Conservation (phyloP, 331 rosid genomes). For the Malus hybrid region DNA sequence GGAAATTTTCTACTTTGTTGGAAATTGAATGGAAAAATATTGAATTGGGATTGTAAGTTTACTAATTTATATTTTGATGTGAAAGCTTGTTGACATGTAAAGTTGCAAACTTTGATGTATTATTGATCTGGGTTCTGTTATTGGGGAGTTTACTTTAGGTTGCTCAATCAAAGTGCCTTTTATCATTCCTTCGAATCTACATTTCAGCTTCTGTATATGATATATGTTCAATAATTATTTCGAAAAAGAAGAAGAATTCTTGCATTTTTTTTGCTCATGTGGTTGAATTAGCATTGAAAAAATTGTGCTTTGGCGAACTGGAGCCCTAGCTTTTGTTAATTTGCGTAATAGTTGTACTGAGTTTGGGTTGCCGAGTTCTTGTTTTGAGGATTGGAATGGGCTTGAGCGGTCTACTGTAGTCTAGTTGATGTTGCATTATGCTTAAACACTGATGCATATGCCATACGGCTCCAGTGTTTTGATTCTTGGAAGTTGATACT, state of each 20-base stretch:
- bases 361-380: neutral
- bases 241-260: neutral
- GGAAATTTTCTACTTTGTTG: neutral
- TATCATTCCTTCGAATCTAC: neutral
- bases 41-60: neutral
- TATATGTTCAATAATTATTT: neutral
- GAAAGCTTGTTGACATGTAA: neutral
- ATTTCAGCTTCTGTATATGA: neutral
- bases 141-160: neutral
- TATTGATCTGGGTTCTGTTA: constrained; percentile 10
- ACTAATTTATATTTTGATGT: neutral
- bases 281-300: neutral
- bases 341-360: neutral
- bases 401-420: too few species aligned
- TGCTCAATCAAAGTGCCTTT: neutral
- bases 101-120: neutral
- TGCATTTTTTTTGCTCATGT: neutral
- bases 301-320: neutral
- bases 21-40: neutral
- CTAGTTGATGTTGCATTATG: neutral
- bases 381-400: neutral
- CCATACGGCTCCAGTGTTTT: neutral
- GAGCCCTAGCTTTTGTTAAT: neutral
- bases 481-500: neutral
- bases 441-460: too few species aligned